Evolutionary conservation across 805 yeast species (phyloP), one percentile per base, ranked within the genome.

Genomic region (Teunomyces tritomae): DNA sequence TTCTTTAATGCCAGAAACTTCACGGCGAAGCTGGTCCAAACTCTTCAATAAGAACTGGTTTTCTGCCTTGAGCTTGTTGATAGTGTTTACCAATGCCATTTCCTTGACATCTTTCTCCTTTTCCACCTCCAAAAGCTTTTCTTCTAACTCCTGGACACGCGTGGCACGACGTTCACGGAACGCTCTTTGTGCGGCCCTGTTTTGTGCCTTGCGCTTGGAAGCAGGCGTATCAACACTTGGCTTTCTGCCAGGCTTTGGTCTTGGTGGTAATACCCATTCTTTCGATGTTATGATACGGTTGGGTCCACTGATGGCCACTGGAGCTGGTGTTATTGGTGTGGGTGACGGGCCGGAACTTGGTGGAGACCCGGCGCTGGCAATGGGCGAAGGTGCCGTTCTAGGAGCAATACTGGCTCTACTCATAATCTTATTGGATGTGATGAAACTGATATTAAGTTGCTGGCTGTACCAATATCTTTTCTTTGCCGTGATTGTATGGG

Each of bases 171-270:
- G 76, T 63, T 89, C 95, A 54, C 97, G 71, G 69, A 89, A 88
- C 2, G 97, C 95, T 49, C 96, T 63, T 71, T 91, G 96, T 17
- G 97, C 96, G n/a, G 94, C 96, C 49, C 97, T 72, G 62, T 90
- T 90, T 65, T 87, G 97, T 3, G 96, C 96, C 65, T 89, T 89
- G 46, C 96, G 71, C 64, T 88, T 87, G 17, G 85, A 82, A 0
- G 91, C 90, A 0, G 96, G 95, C 0, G 91, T 80, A 54, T 89
- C 96, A 4, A 78, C 77, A 53, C 83, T 72, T 11, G 86, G 86
- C 63, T 82, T 82, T 48, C 74, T 59, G 3, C 83, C 84, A 0
- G 85, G 85, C 55, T 80, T 78, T 4, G 84, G 85, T 47, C 85
- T 64, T 6, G 85, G 84, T 5, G 85, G 85, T 37, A 80, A 62